phyloP scores from a whole-genome alignment of 2,329 filamentous ascomycete species.

The Aspergillus bombycis region DNA sequence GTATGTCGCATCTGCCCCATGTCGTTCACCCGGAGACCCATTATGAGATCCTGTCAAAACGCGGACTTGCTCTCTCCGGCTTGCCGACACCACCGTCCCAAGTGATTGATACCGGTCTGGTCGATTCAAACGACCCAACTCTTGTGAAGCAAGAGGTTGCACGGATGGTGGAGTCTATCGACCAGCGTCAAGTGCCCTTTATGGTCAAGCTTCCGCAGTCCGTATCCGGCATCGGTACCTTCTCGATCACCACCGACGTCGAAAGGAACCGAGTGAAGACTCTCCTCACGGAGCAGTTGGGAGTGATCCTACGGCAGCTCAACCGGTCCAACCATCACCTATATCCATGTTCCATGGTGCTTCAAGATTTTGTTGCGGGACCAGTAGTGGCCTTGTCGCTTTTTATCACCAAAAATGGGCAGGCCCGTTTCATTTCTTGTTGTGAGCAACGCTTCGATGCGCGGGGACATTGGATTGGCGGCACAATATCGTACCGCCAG shows the following conservation, averaged over 20 bases:
- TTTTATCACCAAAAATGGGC: constrained; percentile 5
- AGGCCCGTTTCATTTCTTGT: background rate
- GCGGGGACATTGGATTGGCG: constrained; percentile 2
- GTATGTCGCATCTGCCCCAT: no score
- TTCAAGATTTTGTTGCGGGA: constrained; percentile 8
- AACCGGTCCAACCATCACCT: background rate
- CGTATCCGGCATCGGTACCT: constrained; percentile 5
- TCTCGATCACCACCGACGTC: background rate
- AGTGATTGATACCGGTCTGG: background rate
- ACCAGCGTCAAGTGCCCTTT: background rate
- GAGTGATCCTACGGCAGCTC: background rate
- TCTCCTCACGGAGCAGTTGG: background rate
- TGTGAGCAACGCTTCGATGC: constrained; percentile 1
- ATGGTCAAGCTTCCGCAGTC: constrained; percentile 10
- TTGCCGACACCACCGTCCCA: background rate
- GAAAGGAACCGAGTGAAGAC: background rate
- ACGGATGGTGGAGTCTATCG: background rate
- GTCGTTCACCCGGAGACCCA: background rate
- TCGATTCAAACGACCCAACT: background rate
- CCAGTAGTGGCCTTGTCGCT: background rate
- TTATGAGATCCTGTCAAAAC: constrained; percentile 9
- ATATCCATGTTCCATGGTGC: constrained; percentile 1
- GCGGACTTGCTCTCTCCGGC: constrained; percentile 1
- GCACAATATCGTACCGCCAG: background rate
- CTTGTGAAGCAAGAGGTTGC: no score